Evolutionary conservation across 371 early-diverging fungal species (phyloP), one percentile per base, ranked within the genome.

Genomic region (Gilbertella persicaria): DNA sequence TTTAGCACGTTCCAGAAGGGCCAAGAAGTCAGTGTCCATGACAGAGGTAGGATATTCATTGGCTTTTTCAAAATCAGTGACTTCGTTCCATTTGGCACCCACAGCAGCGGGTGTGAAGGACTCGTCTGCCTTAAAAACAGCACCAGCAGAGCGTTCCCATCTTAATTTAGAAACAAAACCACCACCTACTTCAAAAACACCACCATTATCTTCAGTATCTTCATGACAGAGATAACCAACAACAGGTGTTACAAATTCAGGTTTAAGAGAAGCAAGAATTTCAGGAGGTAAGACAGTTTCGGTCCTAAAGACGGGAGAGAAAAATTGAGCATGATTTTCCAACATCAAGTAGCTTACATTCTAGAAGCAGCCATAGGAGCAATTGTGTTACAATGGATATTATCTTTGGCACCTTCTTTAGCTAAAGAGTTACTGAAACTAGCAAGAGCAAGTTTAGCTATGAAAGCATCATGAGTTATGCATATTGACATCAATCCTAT

Each of bases 351-450:
- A n/a, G n/a, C n/a, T n/a, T 71, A 77, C 95, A 99, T 96, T 58
- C 95, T 83, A 28, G 96, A 94, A 23, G 96, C 98, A 46, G 99
- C 98, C 72, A 96, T 86, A 48, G 99, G 99, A 13, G 98, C 98
- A 74, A 99, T 95, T 50, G 92, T 89, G 79, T 99, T 99, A 73
- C 71, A 69, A 62, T 83, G 82, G 35, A 98, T 93, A 67, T 95
- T 94, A 75, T 96, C 88, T 76, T 89, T 94, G 43, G 76, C 89
- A 54, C 99, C 99, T 76, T 99, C 99, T 39, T 84, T 81, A 21
- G 99, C 98, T 55, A 99, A 79, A 17, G 98, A 89, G 63, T 83
- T 77, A 58, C 93, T 85, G 66, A 99, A 90, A 37, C 94, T 91
- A 58, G 91, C 88, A 37, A 98, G 80, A 28, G 94, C 98, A 60